phyloP scores from a whole-genome alignment of 129 eudicot species.

The Tagetes patula region DNA sequence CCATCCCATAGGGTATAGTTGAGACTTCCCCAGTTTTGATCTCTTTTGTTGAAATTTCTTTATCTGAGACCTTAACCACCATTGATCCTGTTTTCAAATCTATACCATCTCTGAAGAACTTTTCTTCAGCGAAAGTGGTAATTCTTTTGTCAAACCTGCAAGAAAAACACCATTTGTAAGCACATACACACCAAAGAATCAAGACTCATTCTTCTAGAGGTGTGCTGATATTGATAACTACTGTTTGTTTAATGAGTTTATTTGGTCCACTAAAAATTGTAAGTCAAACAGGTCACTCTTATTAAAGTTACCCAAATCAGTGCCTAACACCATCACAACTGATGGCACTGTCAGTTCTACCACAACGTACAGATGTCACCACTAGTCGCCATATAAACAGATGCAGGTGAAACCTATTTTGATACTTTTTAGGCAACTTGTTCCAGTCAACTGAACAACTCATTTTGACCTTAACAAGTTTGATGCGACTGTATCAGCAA shows the following conservation, averaged over 20 bases:
- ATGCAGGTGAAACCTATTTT: background rate
- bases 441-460: background rate
- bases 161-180: background rate
- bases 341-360: background rate
- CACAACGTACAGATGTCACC: background rate
- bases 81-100: conserved; percentile 77
- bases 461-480: background rate
- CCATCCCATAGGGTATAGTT: conserved; percentile 82
- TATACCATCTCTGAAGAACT: conserved; percentile 83
- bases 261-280: background rate
- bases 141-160: conserved; percentile 93
- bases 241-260: background rate
- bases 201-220: background rate
- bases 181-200: background rate
- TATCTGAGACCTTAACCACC: conserved; percentile 76
- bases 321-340: background rate
- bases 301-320: background rate
- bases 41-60: conserved; percentile 74
- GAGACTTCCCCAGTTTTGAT: conserved; percentile 58
- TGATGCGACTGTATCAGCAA: background rate
- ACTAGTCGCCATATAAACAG: background rate
- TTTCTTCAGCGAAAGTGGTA: conserved; percentile 79
- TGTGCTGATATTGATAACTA: background rate
- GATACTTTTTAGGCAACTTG: background rate
- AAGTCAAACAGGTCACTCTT: background rate